phyloP scores from a whole-genome alignment of 2,329 filamentous ascomycete species.

The Aspergillus floridensis region DNA sequence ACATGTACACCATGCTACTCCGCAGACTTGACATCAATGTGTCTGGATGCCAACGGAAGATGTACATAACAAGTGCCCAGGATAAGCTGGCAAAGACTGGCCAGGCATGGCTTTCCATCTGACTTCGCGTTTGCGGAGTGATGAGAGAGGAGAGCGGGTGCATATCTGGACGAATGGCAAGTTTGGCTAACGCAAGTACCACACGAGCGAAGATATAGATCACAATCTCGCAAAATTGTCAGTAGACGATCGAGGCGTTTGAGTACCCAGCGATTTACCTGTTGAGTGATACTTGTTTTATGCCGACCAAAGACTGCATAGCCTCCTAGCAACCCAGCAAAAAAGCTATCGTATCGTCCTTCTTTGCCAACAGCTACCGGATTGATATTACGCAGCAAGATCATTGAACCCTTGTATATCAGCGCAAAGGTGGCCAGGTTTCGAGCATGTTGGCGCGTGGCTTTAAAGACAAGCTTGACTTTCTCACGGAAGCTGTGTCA shows the following conservation, averaged over 20 bases:
- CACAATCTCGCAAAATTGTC: conserved; percentile 66
- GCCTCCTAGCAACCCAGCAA: conserved; percentile 83
- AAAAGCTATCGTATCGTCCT: conserved; percentile 76
- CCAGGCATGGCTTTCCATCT: conserved; percentile 74
- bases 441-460: conserved; percentile 83
- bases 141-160: conserved; percentile 42
- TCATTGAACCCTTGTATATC: conserved; percentile 82
- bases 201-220: conserved; percentile 97
- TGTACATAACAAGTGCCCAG: conserved; percentile 93
- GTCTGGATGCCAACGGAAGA: conserved; percentile 90
- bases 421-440: conserved; percentile 90
- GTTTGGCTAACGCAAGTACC: conserved; percentile 75
- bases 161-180: conserved; percentile 66
- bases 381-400: conserved; percentile 64
- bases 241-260: not conserved
- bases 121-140: conserved; percentile 45
- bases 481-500: conserved; percentile 67
- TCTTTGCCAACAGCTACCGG: conserved; percentile 51
- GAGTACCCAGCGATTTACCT: conserved; percentile 29
- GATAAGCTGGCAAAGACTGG: conserved; percentile 85
- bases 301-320: conserved; percentile 87
- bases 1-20: conserved; percentile 98
- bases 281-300: conserved; percentile 81
- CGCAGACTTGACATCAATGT: conserved; percentile 86
- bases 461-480: conserved; percentile 70